Evolutionary conservation across 2,329 filamentous ascomycete genomes (phyloP).

Genomic region (Parascedosporium putredinis): DNA sequence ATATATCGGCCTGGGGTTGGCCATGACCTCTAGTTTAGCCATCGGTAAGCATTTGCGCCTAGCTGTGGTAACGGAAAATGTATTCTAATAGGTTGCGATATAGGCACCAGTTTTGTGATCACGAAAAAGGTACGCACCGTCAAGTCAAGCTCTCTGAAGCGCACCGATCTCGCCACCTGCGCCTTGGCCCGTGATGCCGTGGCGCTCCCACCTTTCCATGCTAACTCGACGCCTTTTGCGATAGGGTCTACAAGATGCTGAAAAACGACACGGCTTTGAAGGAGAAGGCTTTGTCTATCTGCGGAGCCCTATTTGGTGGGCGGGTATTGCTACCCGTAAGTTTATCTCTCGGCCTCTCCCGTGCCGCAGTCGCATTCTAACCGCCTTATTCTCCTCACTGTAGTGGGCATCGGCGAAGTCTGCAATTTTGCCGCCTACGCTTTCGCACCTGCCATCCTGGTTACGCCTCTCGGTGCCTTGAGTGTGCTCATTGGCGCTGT

Average conservation of each 20-base stretch:
- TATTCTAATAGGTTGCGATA: slow-evolving; percentile 3
- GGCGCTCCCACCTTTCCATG: no score
- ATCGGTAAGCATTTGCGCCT: slow-evolving; percentile 48
- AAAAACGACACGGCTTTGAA: slow-evolving; percentile 87
- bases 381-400: slow-evolving; percentile 14
- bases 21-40: slow-evolving; percentile 63
- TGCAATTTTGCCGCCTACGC: slow-evolving; percentile 98
- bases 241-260: slow-evolving; percentile 42
- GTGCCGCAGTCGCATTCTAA: not conserved
- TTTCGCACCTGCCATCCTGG: slow-evolving; percentile 95
- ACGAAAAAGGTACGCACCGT: slow-evolving; percentile 74
- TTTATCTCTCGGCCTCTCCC: not conserved
- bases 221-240: slow-evolving; percentile 4
- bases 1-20: slow-evolving; percentile 67
- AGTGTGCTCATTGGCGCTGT: slow-evolving; percentile 94
- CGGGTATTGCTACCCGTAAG: slow-evolving; percentile 79
- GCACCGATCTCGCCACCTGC: no score
- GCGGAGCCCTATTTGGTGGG: slow-evolving; percentile 95
- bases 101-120: slow-evolving; percentile 94
- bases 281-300: slow-evolving; percentile 93
- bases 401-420: slow-evolving; percentile 85
- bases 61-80: not conserved
- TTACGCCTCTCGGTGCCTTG: slow-evolving; percentile 86
- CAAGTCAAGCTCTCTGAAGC: no score
- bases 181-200: no score